Base-by-base conservation (phyloP, 2,329 filamentous ascomycete species). In the Triangularia setosa region DNA sequence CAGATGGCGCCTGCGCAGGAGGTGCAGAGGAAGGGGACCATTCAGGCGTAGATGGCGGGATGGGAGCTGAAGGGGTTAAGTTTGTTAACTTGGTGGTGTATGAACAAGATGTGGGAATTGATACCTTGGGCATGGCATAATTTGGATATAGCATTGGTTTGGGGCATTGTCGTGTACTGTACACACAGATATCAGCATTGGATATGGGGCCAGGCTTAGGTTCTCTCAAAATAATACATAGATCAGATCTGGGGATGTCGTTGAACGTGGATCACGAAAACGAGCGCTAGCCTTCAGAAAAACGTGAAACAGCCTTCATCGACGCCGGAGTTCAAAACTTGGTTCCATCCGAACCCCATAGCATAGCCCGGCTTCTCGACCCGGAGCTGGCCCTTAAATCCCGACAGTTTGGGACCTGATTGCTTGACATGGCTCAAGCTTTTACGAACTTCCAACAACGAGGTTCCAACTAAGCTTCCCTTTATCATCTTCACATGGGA, bases 1-100 rank as follows among this genome's bases (percentile, higher is more conserved):
- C 68, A 71, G 68, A n/a, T 21, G 16, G 69, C 64, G 35, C 67
- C 70, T 44, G 44, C 68, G 61, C 27, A 56, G 9, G 59, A 67
- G 64, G 68, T 69, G 16, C 65, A 67, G 65, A 57, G 54, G 28
- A 35, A n/a, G n/a, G n/a, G n/a, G 40, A 48, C 40, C 0, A 16
- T 53, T 27, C 54, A 35, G 53, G 61, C n/a, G n/a, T n/a, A n/a
- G n/a, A n/a, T n/a, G n/a, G n/a, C n/a, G n/a, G n/a, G n/a, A n/a
- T n/a, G 30, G 40, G 11, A 21, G 18, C 21, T 18, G 21, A 21
- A 18, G n/a, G n/a, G n/a, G 11, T 48, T 48, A 12, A 11, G 6
- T 6, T 14, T 56, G 24, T 56, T 27, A 28, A 1, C 11, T 56
- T 23, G 28, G n/a, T 18, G 4, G 9, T 14, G 40, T 18, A 48